Percentiles rank a stretch among this genome's conserved stretches.
Evolutionary conservation across 345 rosid species (phyloP).

Genomic region (Brassica incana): DNA sequence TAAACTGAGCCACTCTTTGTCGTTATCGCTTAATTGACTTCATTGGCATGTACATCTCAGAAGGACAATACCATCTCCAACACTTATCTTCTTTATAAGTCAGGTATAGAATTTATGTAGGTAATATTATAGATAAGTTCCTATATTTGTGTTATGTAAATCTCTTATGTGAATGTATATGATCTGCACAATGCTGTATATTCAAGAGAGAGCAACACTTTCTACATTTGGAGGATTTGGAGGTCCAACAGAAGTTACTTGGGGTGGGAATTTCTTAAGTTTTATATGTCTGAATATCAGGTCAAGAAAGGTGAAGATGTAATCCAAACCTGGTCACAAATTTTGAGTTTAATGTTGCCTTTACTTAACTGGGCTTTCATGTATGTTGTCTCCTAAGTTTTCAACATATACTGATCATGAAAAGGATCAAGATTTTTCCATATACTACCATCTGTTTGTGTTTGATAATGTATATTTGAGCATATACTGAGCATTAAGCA

Average conservation of each 20-base stretch:
- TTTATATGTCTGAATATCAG: constrained; percentile 81
- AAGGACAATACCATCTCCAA: constrained; percentile 2
- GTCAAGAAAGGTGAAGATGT: constrained; percentile 97
- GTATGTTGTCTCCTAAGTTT: not conserved
- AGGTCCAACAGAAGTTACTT: constrained; percentile 79
- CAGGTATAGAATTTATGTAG: constrained; percentile 47
- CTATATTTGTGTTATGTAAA: not conserved
- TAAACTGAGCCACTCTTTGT: constrained; percentile 88
- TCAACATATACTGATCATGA: not conserved
- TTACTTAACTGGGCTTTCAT: too few relatives aligned
- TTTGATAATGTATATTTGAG: constrained; percentile 11
- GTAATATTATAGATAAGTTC: not conserved
- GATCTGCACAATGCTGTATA: not conserved
- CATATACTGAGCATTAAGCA: constrained; percentile 67
- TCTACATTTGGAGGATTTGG: constrained; percentile 45
- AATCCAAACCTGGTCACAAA: constrained; percentile 8
- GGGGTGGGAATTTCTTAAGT: constrained; percentile 98
- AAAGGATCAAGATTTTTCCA: not conserved
- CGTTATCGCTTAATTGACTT: constrained; percentile 50
- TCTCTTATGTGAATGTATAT: not conserved
- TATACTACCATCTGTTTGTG: constrained; percentile 5
- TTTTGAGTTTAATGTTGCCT: constrained; percentile 2
- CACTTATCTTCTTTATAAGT: constrained; percentile 73
- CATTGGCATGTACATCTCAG: too few relatives aligned
- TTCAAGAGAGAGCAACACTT: constrained; percentile 81